phyloP scores from a whole-genome alignment of 2,329 filamentous ascomycete genomes.

The Trichoderma lentiforme region DNA sequence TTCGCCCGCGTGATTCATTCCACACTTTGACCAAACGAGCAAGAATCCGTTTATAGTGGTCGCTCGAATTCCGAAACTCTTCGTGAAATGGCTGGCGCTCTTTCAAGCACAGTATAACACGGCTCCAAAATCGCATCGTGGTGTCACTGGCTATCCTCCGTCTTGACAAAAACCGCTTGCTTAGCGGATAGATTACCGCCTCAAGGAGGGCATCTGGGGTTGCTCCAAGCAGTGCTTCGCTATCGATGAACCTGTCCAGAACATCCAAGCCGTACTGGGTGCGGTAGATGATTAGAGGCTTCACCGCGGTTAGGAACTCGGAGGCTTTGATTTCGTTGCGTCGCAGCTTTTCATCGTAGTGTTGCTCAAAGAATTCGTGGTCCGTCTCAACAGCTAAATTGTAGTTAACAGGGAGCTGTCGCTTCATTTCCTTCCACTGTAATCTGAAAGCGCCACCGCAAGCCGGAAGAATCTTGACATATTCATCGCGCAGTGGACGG shows the following conservation, averaged over 20 bases:
- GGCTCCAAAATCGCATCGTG: background rate
- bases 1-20: background rate
- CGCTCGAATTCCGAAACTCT: background rate
- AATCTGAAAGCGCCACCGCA: background rate
- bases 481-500: background rate
- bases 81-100: background rate
- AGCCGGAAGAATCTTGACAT: background rate
- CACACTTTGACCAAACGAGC: background rate
- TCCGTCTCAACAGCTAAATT: background rate
- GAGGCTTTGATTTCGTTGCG: background rate
- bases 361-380: background rate
- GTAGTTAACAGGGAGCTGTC: background rate
- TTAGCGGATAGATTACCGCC: background rate
- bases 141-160: background rate
- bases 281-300: background rate
- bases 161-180: background rate
- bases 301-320: background rate
- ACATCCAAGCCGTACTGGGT: background rate
- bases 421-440: background rate
- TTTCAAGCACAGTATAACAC: background rate
- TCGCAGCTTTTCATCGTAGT: background rate
- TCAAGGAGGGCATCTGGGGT: background rate
- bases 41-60: background rate
- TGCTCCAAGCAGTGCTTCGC: background rate
- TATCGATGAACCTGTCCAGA: background rate